A percentile compares a stretch with the other conserved stretches of the same genome.
Evolutionary conservation across 768 basidiomycete genomes (phyloP).

Genomic region (Hebeloma cylindrosporum): DNA sequence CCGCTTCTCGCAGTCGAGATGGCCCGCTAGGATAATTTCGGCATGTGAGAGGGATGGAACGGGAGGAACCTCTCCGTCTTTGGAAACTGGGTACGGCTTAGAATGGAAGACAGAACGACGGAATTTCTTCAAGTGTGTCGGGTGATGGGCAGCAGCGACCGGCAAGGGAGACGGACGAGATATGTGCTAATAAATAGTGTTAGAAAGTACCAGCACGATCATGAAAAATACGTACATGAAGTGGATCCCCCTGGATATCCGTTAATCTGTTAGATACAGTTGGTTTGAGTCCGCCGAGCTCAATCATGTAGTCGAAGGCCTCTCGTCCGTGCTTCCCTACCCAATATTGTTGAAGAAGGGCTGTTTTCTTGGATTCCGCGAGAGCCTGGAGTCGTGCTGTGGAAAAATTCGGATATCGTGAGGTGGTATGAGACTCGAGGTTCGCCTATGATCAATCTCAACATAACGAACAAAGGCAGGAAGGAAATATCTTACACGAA

Average conservation of each 20-base stretch:
- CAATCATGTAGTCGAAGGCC: slow-evolving; percentile 29
- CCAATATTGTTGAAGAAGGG: slow-evolving; percentile 28
- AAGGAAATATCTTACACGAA: slow-evolving; percentile 24
- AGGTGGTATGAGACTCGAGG: slow-evolving; percentile 6
- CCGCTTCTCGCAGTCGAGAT: slow-evolving; percentile 23
- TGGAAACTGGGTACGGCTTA: neutral
- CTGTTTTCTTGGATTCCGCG: slow-evolving; percentile 29
- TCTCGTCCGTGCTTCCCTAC: slow-evolving; percentile 19
- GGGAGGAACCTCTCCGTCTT: neutral
- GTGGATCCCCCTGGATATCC: no score
- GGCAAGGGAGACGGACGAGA: slow-evolving; percentile 31
- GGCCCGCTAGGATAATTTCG: slow-evolving; percentile 20
- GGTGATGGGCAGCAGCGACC: slow-evolving; percentile 49
- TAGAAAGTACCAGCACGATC: no score
- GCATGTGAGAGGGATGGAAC: slow-evolving; percentile 13
- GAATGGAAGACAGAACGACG: slow-evolving; percentile 28
- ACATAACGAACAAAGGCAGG: neutral
- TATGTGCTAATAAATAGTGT: neutral
- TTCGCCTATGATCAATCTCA: neutral
- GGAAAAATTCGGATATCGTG: slow-evolving; percentile 26
- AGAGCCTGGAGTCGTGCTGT: slow-evolving; percentile 32
- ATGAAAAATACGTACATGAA: no score
- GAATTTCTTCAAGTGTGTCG: slow-evolving; percentile 33
- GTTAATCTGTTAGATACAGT: neutral
- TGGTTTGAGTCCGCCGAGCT: slow-evolving; percentile 28